Base-by-base conservation (phyloP, 2,329 filamentous ascomycete genomes). In the Coccinonectria pachysandricola region DNA sequence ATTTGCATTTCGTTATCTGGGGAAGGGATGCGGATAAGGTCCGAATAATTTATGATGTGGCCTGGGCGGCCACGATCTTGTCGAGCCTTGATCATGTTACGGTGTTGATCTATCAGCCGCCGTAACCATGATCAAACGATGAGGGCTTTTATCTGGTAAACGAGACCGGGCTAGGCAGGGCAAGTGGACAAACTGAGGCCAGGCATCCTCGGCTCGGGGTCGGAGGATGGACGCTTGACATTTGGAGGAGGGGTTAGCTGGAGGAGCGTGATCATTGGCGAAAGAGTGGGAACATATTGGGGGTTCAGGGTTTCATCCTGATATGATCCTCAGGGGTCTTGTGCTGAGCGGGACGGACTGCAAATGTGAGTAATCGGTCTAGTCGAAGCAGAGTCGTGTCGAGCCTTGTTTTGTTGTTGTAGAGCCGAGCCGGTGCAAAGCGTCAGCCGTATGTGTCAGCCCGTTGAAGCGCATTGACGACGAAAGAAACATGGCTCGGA, bases 1-100 rank as follows among this genome's bases (percentile, higher is more conserved):
- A 34, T 30, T n/a, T n/a, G 28, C 21, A 23, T 26, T 27, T 34
- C 28, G 15, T 19, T 26, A 21, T 19, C 23, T 29, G 27, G 30
- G 21, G 21, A 24, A 23, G 26, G 21, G 23, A 15, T 20, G 23
- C 29, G 21, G 27, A 15, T 27, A 17, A 26, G 25, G 37, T n/a
- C n/a, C n/a, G n/a, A n/a, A n/a, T n/a, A n/a, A n/a, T n/a, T n/a
- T n/a, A n/a, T n/a, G n/a, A n/a, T n/a, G n/a, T n/a, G n/a, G n/a
- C n/a, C n/a, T n/a, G 34, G 32, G 36, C 33, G 39, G 39, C 27
- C 26, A 40, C 24, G 23, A 21, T 15, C 28, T 30, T 31, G 29
- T 36, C 32, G 32, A 30, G 34, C 26, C 37, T 25, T 26, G 22
- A 31, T 37, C 35, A 23, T 43, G 20, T 29, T n/a, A n/a, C n/a